Percentiles rank a stretch among this genome's conserved stretches.
These are phyloP conservation scores for Colletotrichum spaethianum DNA, from an alignment of 2,329 filamentous ascomycete genomes.

Conservation along the genomic window DNA sequence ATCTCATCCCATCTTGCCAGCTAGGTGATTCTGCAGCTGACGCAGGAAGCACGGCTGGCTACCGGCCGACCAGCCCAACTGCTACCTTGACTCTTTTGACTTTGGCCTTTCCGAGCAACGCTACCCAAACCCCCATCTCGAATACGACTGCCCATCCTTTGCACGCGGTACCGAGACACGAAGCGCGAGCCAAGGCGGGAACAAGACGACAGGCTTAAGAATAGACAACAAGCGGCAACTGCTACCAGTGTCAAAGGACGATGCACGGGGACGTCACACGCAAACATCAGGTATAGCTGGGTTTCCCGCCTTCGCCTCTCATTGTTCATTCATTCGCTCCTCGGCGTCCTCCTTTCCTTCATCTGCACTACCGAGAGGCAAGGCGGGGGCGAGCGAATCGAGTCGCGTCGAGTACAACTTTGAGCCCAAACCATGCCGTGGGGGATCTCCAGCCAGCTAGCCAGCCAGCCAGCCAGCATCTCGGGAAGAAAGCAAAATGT, in stretches of 20 bases:
- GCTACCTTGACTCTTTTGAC: background rate
- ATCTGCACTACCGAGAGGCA: background rate
- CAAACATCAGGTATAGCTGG: background rate
- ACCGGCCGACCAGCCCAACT: background rate
- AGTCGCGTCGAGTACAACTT: background rate
- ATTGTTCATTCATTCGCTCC: no score
- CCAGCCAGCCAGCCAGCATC: background rate
- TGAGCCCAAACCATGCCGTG: background rate
- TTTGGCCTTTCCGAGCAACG: background rate
- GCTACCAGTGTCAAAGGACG: background rate
- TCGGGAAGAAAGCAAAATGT: background rate
- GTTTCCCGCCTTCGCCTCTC: background rate
- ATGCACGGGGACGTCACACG: background rate
- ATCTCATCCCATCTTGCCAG: constrained; percentile 7
- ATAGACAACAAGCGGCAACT: constrained; percentile 10
- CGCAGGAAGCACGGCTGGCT: background rate
- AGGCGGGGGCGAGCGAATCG: background rate
- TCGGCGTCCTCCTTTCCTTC: background rate
- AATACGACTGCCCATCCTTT: constrained; percentile 12
- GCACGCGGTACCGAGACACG: constrained; percentile 4
- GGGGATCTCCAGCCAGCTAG: background rate
- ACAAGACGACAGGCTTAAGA: background rate
- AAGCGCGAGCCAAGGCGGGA: constrained; percentile 2
- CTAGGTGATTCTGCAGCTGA: background rate
- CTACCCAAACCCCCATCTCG: constrained; percentile 6